Percentiles rank a stretch among this genome's conserved stretches.
Evolutionary conservation across 169 alveolate species (phyloP).

Genomic region (Plasmodium billcollinsi): DNA sequence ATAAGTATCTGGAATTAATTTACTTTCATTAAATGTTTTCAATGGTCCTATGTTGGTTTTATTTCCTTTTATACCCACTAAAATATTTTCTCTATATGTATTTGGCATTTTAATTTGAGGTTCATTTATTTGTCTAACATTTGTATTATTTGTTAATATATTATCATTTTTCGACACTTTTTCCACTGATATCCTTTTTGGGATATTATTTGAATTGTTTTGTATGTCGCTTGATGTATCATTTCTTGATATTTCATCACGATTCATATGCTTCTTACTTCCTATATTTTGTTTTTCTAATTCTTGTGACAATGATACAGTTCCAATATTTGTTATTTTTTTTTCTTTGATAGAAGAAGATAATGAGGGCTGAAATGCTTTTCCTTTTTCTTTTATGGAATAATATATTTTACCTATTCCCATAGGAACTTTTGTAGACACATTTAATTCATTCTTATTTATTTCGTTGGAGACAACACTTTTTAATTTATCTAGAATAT

Average conservation of each 20-base stretch:
- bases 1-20: constrained; percentile 16
- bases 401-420: constrained; percentile 7
- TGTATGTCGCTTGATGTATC: not conserved
- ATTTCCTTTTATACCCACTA: constrained; percentile 14
- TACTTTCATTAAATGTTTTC: constrained; percentile 31
- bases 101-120: not conserved
- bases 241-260: not conserved
- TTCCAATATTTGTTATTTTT: not conserved
- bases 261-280: too few species aligned
- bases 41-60: constrained; percentile 19
- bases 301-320: not conserved
- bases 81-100: not conserved
- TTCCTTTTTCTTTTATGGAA: not conserved
- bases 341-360: not conserved
- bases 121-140: not conserved
- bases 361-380: not conserved
- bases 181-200: not conserved
- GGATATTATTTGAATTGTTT: not conserved
- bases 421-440: not conserved
- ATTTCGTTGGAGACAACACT: not conserved
- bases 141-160: not conserved
- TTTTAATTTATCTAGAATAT: constrained; percentile 3
- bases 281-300: too few species aligned
- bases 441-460: not conserved
- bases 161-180: not conserved